Evolutionary conservation across 2,329 filamentous ascomycete species (phyloP).

Genomic region (Penicillium palitans): DNA sequence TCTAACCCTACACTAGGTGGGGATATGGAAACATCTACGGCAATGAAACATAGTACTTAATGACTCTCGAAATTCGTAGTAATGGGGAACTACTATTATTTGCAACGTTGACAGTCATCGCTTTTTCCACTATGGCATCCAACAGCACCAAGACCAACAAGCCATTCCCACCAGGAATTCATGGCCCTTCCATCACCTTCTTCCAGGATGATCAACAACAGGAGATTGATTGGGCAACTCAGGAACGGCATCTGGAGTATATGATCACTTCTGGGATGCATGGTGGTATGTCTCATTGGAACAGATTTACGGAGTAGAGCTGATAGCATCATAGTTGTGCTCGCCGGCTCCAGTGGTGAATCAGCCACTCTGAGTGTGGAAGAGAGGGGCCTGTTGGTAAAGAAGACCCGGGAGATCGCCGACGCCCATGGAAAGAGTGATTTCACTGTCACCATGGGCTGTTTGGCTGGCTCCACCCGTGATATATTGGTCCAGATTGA

Average conservation of each 20-base stretch:
- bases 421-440: conserved; percentile 33
- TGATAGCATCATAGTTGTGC: conserved; percentile 47
- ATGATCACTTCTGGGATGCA: conserved; percentile 38
- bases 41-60: not conserved
- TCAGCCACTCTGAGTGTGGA: conserved; percentile 42
- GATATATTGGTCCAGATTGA: conserved; percentile 58
- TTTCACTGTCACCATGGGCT: conserved; percentile 38
- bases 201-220: conserved; percentile 52
- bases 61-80: not conserved
- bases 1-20: not conserved
- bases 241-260: conserved; percentile 56
- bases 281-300: not conserved
- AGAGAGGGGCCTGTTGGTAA: conserved; percentile 46
- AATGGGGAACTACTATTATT: not conserved
- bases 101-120: not conserved
- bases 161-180: conserved; percentile 45
- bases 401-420: conserved; percentile 33
- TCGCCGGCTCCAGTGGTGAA: conserved; percentile 50
- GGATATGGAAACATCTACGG: not conserved
- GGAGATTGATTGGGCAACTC: conserved; percentile 58
- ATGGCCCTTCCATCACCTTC: conserved; percentile 59
- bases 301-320: conserved; percentile 42
- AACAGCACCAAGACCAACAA: not conserved
- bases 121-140: not conserved
- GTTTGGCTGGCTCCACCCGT: conserved; percentile 41